Conservation (phyloP, 1,284 basidiomycete genomes). For the Cystobasidium slooffiae region DNA sequence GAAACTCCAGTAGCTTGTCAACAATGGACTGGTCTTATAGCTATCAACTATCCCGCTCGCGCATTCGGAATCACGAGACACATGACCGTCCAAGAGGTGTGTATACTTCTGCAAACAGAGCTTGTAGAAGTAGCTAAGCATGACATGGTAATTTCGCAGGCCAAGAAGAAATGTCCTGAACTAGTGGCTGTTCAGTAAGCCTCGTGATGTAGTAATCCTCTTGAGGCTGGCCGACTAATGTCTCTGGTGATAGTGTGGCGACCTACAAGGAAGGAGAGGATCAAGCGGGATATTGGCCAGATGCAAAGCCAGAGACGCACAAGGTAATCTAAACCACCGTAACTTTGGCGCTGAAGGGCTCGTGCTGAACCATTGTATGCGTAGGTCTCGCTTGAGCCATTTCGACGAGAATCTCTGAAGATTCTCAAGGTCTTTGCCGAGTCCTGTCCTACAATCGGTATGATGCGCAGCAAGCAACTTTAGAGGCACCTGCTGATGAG, state of each 20-base stretch:
- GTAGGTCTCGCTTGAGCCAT: slow-evolving; percentile 91
- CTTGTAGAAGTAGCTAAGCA: slow-evolving; percentile 54
- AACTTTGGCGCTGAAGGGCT: too few relatives aligned
- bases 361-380: neutral
- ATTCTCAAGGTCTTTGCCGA: slow-evolving; percentile 85
- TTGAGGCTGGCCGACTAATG: neutral
- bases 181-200: slow-evolving; percentile 74
- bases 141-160: slow-evolving; percentile 62
- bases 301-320: slow-evolving; percentile 81
- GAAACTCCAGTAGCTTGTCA: slow-evolving; percentile 83
- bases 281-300: slow-evolving; percentile 85
- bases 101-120: slow-evolving; percentile 4
- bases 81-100: slow-evolving; percentile 50
- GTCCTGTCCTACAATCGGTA: slow-evolving; percentile 51
- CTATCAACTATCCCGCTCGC: slow-evolving; percentile 93
- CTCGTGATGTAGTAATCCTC: neutral
- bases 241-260: slow-evolving; percentile 64
- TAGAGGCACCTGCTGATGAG: too few relatives aligned
- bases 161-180: slow-evolving; percentile 82
- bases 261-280: slow-evolving; percentile 88
- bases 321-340: too few relatives aligned
- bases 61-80: slow-evolving; percentile 81
- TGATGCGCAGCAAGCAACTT: neutral
- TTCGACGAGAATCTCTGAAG: slow-evolving; percentile 86
- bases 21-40: slow-evolving; percentile 81